Evolutionary conservation across 805 yeast species (phyloP).

Genomic region (Candida loeiensis): DNA sequence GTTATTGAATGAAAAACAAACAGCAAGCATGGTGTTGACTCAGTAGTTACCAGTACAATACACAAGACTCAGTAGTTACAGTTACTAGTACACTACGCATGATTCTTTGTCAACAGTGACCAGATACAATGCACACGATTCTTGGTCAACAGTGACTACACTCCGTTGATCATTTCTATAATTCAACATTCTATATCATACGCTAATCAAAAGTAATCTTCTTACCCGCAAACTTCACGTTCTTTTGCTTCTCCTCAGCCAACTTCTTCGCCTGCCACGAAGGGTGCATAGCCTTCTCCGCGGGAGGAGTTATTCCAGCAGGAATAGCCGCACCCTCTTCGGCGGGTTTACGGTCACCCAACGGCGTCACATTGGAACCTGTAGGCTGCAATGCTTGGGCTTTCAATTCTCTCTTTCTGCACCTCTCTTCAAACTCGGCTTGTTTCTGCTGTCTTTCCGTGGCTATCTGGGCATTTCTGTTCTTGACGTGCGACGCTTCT

Average conservation of each 20-base stretch:
- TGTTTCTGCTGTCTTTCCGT: constrained; percentile 59
- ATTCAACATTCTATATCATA: neutral
- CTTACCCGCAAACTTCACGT: constrained; percentile 76
- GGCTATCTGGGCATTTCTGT: constrained; percentile 52
- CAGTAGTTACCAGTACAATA: no score
- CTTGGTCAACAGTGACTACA: no score
- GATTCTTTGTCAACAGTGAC: no score
- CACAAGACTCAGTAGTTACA: no score
- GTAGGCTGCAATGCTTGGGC: constrained; percentile 36
- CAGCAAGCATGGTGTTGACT: no score
- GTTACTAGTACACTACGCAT: no score
- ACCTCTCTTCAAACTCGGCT: constrained; percentile 69
- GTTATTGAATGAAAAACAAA: no score
- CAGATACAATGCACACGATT: no score
- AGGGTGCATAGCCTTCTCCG: constrained; percentile 62
- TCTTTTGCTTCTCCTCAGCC: constrained; percentile 62
- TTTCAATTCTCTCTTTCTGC: constrained; percentile 58
- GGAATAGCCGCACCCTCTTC: neutral
- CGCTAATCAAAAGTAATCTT: constrained; percentile 66
- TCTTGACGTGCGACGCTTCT: constrained; percentile 76
- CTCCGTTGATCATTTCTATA: neutral
- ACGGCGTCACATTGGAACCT: constrained; percentile 38
- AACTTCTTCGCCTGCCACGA: constrained; percentile 92
- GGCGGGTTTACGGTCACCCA: constrained; percentile 30
- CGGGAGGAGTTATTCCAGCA: constrained; percentile 9